A percentile compares a stretch with the other conserved stretches of the same genome.
These are phyloP conservation scores for Byssochlamys sp. DNA, from an alignment of 2,329 filamentous ascomycete genomes.

Conservation along the genomic window DNA sequence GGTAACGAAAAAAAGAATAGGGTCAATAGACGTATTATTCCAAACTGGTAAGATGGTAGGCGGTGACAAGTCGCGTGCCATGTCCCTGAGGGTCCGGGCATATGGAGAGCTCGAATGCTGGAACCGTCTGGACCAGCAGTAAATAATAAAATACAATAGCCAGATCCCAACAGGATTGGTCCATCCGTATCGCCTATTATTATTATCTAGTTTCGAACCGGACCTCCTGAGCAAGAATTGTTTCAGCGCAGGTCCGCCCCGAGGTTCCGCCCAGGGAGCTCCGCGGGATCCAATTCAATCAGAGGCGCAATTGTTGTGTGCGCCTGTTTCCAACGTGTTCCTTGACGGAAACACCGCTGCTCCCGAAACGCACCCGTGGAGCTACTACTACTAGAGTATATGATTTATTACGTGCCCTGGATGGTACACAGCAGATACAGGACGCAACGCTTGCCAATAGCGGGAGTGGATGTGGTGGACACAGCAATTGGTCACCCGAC, in stretches of 20 bases:
- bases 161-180: not conserved
- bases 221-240: not conserved
- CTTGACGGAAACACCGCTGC: not conserved
- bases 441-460: slow-evolving; percentile 15
- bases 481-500: slow-evolving; percentile 33
- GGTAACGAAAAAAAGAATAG: not conserved
- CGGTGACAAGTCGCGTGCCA: not conserved
- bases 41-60: not conserved
- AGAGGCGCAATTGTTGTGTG: not conserved
- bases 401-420: not conserved
- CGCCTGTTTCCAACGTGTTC: not conserved
- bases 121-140: not conserved
- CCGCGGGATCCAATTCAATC: not conserved
- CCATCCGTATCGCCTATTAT: not conserved
- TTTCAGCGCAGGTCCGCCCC: not conserved
- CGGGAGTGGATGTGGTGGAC: slow-evolving; percentile 20
- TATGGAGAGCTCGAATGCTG: not conserved
- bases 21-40: not conserved
- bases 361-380: not conserved
- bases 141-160: not conserved
- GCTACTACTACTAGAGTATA: not conserved
- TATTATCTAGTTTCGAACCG: not conserved
- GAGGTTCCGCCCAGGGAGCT: not conserved
- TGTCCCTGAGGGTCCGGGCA: not conserved
- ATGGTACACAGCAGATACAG: not conserved